A percentile compares a stretch with the other conserved stretches of the same genome.
phyloP scores from a whole-genome alignment of 208 protist species.

The Wallacemonas sp. region DNA sequence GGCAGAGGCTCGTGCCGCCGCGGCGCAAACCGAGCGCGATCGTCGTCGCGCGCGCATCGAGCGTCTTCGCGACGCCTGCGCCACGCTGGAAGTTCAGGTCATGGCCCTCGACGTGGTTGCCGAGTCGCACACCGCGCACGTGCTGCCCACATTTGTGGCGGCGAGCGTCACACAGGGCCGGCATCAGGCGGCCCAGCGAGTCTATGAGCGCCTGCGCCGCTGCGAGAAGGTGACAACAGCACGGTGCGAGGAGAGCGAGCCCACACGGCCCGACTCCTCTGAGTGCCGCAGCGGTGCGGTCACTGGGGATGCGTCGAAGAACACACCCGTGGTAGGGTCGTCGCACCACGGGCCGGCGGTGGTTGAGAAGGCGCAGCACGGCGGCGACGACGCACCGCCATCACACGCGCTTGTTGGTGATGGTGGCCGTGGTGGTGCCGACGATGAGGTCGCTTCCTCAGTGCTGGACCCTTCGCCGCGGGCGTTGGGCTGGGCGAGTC shows the following conservation, averaged over 20 bases:
- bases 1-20: background rate
- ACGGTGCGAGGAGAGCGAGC: too few relatives aligned
- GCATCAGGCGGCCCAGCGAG: background rate
- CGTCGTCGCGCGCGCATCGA: background rate
- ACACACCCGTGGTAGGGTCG: too few relatives aligned
- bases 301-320: background rate
- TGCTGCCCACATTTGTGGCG: background rate
- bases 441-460: conserved; percentile 20
- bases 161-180: background rate
- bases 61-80: background rate
- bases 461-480: background rate
- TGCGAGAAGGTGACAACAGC: too few relatives aligned
- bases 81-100: background rate
- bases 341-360: too few relatives aligned
- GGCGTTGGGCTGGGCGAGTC: conserved; percentile 12
- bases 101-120: background rate
- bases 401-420: background rate
- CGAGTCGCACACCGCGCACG: background rate
- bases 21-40: background rate
- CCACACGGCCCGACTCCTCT: too few relatives aligned
- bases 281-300: too few relatives aligned
- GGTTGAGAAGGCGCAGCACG: background rate
- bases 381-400: too few relatives aligned
- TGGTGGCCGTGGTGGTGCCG: background rate
- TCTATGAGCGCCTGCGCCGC: background rate